A percentile compares a stretch with the other conserved stretches of the same genome.
Evolutionary conservation across 2,329 filamentous ascomycete genomes (phyloP).

Genomic region (Juglanconis juglandina): DNA sequence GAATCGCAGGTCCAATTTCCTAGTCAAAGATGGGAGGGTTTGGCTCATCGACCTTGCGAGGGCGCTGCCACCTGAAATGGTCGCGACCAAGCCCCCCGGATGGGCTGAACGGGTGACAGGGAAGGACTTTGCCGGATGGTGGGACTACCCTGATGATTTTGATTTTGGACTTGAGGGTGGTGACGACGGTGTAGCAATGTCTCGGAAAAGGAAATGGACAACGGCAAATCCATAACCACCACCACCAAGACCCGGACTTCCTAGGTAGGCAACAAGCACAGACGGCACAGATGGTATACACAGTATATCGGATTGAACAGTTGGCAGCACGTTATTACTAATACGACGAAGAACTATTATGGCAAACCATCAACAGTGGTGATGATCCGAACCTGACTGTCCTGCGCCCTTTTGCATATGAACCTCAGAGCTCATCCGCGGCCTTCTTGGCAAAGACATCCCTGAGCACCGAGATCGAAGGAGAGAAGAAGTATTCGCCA

Average conservation of each 20-base stretch:
- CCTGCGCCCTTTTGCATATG: neutral
- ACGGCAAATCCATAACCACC: no score
- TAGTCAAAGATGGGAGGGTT: constrained; percentile 7
- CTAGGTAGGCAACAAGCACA: no score
- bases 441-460: constrained; percentile 16
- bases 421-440: neutral
- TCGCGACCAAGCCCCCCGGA: neutral
- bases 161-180: neutral
- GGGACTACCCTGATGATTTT: neutral
- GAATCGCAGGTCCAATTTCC: constrained; percentile 6
- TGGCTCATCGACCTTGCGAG: constrained; percentile 8
- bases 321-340: no score
- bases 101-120: neutral
- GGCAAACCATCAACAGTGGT: no score
- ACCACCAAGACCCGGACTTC: no score
- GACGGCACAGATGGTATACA: no score
- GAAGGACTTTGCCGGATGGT: constrained; percentile 1
- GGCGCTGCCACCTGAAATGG: neutral
- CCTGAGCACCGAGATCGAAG: constrained; percentile 33
- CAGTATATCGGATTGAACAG: no score
- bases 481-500: constrained; percentile 45
- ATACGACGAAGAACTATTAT: no score
- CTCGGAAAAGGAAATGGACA: no score
- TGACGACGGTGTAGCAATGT: no score
- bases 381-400: neutral